phyloP scores from a whole-genome alignment of 257 asterid genomes.

The Gentiana macrophylla region DNA sequence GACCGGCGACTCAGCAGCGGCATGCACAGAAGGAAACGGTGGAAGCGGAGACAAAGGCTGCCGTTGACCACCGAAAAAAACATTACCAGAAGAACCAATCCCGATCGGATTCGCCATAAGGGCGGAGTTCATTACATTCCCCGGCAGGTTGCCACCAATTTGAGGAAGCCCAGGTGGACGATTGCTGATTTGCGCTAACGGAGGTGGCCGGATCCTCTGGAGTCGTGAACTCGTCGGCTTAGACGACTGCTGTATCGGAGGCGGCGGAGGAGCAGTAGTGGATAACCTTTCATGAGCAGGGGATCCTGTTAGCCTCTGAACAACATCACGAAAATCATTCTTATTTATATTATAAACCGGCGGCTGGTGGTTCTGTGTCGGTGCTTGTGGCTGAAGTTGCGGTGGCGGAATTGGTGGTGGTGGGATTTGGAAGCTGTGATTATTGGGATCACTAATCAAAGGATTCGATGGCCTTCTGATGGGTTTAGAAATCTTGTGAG shows the following conservation, averaged over 20 bases:
- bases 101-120: background rate
- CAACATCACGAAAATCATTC: conserved; percentile 78
- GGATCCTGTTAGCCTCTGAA: conserved; percentile 83
- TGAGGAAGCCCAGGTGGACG: conserved; percentile 32
- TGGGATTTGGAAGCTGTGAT: conserved; percentile 9
- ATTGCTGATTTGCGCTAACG: conserved; percentile 51
- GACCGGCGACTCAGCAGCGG: conserved; percentile 48
- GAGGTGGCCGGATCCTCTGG: conserved; percentile 94
- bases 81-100: conserved; percentile 7
- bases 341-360: conserved; percentile 86
- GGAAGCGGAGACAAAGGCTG: conserved; percentile 43
- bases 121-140: background rate
- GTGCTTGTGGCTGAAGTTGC: conserved; percentile 9
- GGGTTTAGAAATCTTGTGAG: conserved; percentile 34
- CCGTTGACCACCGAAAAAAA: conserved; percentile 28
- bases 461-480: conserved; percentile 5
- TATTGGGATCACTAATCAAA: conserved; percentile 1
- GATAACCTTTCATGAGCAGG: conserved; percentile 60
- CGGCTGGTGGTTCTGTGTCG: conserved; percentile 45
- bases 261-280: conserved; percentile 39
- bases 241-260: conserved; percentile 5
- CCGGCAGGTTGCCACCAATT: background rate
- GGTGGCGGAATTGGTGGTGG: conserved; percentile 5
- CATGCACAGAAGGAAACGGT: conserved; percentile 59
- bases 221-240: conserved; percentile 63